These are phyloP conservation scores for Microdochium nivale DNA, from an alignment of 2,329 filamentous ascomycete genomes.

Conservation along the genomic window DNA sequence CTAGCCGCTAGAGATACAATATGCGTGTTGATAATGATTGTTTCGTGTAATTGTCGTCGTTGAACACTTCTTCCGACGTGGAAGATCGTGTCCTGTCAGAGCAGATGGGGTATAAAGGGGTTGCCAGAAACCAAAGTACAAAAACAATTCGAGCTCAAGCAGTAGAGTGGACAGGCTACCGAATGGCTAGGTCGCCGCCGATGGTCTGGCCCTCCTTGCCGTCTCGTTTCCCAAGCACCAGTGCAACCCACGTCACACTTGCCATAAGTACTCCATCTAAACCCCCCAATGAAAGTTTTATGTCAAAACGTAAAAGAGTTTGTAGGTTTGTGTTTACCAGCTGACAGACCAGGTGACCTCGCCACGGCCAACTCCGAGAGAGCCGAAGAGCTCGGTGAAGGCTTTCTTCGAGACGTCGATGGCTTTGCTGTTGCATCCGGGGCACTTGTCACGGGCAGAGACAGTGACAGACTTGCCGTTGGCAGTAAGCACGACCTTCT, in stretches of 20 bases:
- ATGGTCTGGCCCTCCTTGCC: neutral
- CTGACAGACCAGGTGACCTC: constrained; percentile 21
- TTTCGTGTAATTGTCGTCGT: constrained; percentile 6
- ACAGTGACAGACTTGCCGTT: constrained; percentile 51
- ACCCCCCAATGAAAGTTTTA: neutral
- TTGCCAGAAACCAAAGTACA: constrained; percentile 5
- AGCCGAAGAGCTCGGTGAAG: constrained; percentile 43
- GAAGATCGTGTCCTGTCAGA: neutral
- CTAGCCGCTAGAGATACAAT: neutral
- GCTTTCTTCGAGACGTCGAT: constrained; percentile 54
- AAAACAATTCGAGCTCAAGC: neutral
- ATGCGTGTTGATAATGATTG: neutral
- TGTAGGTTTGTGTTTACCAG: constrained; percentile 5
- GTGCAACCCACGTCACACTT: no score
- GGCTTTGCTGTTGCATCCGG: constrained; percentile 47
- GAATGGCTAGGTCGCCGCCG: neutral
- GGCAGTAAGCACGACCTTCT: constrained; percentile 54
- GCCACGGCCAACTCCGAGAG: constrained; percentile 26
- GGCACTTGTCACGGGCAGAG: constrained; percentile 66
- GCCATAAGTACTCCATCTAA: neutral
- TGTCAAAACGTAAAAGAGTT: neutral
- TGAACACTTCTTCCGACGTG: neutral
- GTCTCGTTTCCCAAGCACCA: neutral
- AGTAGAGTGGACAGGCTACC: neutral
- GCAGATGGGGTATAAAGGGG: neutral